Base-by-base conservation (phyloP, 768 basidiomycete genomes). In the Holtermanniella nyarrowii region DNA sequence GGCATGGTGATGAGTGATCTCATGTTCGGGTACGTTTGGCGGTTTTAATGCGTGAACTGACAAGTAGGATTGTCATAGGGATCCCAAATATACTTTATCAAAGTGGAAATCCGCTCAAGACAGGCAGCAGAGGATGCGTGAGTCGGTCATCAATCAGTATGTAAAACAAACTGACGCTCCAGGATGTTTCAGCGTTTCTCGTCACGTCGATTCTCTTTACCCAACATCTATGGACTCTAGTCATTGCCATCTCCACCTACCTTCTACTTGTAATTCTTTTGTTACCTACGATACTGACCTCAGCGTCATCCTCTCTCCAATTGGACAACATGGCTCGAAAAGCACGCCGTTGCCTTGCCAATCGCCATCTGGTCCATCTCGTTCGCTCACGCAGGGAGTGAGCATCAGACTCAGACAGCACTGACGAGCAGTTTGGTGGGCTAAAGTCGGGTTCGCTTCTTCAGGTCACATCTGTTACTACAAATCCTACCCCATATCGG, bases 1-100 rank as follows among this genome's bases (percentile, higher is more conserved):
- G 69, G 69, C 0, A 64, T 71, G 67, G 65, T 71, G n/a, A 40
- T 63, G 16, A 63, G 65, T 42, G 69, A 71, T 60, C 31, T 69
- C 13, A 16, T 52, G 3, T 42, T 71, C 3, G 69, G 67, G 69
- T 71, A 47, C 56, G 69, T 57, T 5, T 18, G 39, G 25, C 24
- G 46, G 52, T 25, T 25, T n/a, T n/a, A n/a, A n/a, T n/a, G n/a
- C n/a, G 13, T n/a, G 24, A 26, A 22, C n/a, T 31, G 42, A 4
- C n/a, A 22, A 18, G 40, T 42, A 70, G 68, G 18, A 16, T 66
- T 12, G 48, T 61, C 5, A 59, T 55, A 0, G 20, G 61, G 10
- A 50, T 61, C 24, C 50, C 57, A 2, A 63, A 63, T 18, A 43
- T 61, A 20, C 21, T 45, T 14, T 66, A 53, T 52, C 46, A 65